phyloP scores from a whole-genome alignment of 169 alveolate species.

The Fabrea salina region DNA sequence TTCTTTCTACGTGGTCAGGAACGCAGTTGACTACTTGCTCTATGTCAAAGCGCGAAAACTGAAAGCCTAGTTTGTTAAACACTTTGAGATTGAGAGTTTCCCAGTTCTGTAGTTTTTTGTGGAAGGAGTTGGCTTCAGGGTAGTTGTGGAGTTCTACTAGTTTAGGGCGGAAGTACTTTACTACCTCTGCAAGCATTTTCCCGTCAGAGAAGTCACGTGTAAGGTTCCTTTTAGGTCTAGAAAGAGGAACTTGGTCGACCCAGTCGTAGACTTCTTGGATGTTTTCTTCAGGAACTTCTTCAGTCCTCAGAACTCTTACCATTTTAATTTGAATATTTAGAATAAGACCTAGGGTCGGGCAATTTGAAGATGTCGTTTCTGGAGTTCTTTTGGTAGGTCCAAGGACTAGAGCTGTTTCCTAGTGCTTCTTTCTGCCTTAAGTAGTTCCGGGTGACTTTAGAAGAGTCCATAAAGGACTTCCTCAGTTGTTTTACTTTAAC shows the following conservation, averaged over 20 bases:
- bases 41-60: constrained; percentile 70
- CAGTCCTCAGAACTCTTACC: constrained; percentile 26
- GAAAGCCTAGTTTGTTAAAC: constrained; percentile 78
- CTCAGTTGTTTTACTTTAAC: too few relatives aligned
- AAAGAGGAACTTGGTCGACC: constrained; percentile 81
- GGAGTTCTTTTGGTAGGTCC: too few relatives aligned
- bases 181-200: constrained; percentile 75
- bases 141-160: constrained; percentile 76
- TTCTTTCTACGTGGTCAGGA: constrained; percentile 79
- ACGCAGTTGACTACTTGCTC: constrained; percentile 64
- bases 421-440: too few relatives aligned
- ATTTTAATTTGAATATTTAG: too few relatives aligned
- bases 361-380: too few relatives aligned
- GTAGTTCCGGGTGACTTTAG: too few relatives aligned
- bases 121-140: constrained; percentile 72
- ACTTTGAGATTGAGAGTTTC: constrained; percentile 83
- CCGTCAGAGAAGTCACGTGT: constrained; percentile 85
- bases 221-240: constrained; percentile 74
- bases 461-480: too few relatives aligned
- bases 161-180: constrained; percentile 68
- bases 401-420: too few relatives aligned
- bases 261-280: constrained; percentile 69
- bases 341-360: too few relatives aligned
- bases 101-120: constrained; percentile 82
- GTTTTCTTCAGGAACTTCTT: constrained; percentile 56